Base-by-base conservation (phyloP, 306 rosid genomes). In the Lathyrus oleraceus region DNA sequence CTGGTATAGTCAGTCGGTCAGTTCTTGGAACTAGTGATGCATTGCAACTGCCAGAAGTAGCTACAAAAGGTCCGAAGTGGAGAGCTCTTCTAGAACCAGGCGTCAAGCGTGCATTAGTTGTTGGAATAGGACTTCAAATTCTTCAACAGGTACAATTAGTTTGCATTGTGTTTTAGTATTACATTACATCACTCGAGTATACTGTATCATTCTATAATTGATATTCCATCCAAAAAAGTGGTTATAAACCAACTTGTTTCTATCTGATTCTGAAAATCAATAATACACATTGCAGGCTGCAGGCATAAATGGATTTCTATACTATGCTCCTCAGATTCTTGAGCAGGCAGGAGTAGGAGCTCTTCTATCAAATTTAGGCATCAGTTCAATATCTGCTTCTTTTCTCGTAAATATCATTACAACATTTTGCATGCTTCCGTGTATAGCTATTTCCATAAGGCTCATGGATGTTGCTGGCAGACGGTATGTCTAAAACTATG, bases 101-200 rank as follows among this genome's bases (percentile, higher is more conserved):
- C 38, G 99, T 94, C 73, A 91, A 83, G 83, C 99, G 89, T 44
- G 99, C 99, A 5, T 75, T 94, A 69, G 25, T 79, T 47, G 97
- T 94, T 71, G 99, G 99, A 10, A 81, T 90, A 7, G 97, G 95
- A 77, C 76, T 94, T 79, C 99, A 94, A 82, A 77, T 91, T 81
- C 99, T 94, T 83, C 99, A 94, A 72, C 99, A 94, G 99, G 99
- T 94, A 63, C 54, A 65, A 12, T 68, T 58, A 38, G 44, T 57
- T 39, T 32, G 20, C 54, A 44, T 56, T 79, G 7, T 65, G 16
- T 21, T 32, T 32, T 36, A n/a, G 38, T 60, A 49, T 51, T 16
- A 16, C 43, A 3, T 35, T 16, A 13, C 43, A 5, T 35, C 61
- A 53, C 59, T 35, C 38, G 52, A 56, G 8, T 57, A 39, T 49